A percentile compares a stretch with the other conserved stretches of the same genome.
phyloP scores from a whole-genome alignment of 2,329 filamentous ascomycete genomes.

The Aspergillus novofumigatus region DNA sequence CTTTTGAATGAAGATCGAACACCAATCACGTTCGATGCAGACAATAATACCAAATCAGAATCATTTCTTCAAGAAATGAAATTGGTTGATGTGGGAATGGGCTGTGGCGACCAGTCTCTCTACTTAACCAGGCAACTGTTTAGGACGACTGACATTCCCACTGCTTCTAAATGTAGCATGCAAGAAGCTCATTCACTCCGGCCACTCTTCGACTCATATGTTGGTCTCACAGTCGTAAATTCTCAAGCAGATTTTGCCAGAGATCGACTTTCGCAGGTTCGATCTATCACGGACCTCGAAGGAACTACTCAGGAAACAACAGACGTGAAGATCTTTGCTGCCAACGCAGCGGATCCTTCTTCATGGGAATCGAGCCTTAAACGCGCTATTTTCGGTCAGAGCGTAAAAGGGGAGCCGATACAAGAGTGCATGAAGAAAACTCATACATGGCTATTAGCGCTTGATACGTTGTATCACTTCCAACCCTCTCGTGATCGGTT shows the following conservation, averaged over 20 bases:
- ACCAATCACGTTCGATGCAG: constrained; percentile 5
- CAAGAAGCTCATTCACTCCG: not conserved
- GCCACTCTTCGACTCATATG: constrained; percentile 42
- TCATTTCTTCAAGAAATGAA: not conserved
- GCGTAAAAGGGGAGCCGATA: not conserved
- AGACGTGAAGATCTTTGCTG: constrained; percentile 40
- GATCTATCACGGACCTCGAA: too few relatives aligned
- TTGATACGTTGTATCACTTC: constrained; percentile 58
- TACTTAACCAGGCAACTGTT: constrained; percentile 35
- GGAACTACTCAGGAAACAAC: not conserved
- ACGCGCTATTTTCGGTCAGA: constrained; percentile 3
- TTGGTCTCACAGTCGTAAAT: constrained; percentile 51
- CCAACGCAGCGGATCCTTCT: constrained; percentile 47
- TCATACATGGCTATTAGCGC: constrained; percentile 49
- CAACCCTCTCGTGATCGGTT: constrained; percentile 48
- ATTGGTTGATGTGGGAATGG: constrained; percentile 53
- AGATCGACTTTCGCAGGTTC: constrained; percentile 2
- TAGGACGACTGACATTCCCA: too few relatives aligned
- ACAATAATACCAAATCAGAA: not conserved
- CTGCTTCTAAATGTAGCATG: too few relatives aligned
- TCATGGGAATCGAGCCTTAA: constrained; percentile 37
- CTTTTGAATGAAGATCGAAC: constrained; percentile 25
- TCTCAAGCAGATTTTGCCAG: constrained; percentile 41
- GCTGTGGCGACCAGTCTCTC: constrained; percentile 56
- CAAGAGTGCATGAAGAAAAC: not conserved